Evolutionary conservation across 1,139 yeast genomes (phyloP).

Genomic region (Pichia sp.): DNA sequence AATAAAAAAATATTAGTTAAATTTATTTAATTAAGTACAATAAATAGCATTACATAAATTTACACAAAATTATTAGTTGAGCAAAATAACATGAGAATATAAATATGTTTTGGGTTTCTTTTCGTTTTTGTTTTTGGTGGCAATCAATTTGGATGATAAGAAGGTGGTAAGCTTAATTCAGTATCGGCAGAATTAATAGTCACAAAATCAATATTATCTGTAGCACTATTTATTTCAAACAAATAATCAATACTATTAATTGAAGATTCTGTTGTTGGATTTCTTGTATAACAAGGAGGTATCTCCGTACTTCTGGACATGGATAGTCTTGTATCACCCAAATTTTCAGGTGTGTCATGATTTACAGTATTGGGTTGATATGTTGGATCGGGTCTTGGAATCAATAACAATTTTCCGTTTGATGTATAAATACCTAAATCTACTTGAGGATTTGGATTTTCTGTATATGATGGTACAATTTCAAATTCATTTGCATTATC

Average conservation of each 20-base stretch:
- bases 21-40: too few relatives aligned
- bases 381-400: background rate
- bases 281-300: background rate
- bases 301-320: background rate
- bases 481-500: background rate
- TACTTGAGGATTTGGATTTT: slow-evolving; percentile 16
- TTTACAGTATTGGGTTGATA: background rate
- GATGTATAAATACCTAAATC: slow-evolving; percentile 4
- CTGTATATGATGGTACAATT: slow-evolving; percentile 16
- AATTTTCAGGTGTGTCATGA: background rate
- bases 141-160: background rate
- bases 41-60: too few relatives aligned
- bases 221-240: background rate
- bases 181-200: background rate
- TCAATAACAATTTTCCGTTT: background rate
- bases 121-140: background rate
- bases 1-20: too few relatives aligned
- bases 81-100: too few relatives aligned
- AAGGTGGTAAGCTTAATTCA: background rate
- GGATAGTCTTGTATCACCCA: background rate
- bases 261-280: background rate
- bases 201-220: background rate
- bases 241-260: background rate
- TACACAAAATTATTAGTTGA: too few relatives aligned
- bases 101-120: too few relatives aligned